Evolutionary conservation across 345 rosid species (phyloP), one percentile per base, ranked within the genome.

Genomic region (Ailanthus altissimus): DNA sequence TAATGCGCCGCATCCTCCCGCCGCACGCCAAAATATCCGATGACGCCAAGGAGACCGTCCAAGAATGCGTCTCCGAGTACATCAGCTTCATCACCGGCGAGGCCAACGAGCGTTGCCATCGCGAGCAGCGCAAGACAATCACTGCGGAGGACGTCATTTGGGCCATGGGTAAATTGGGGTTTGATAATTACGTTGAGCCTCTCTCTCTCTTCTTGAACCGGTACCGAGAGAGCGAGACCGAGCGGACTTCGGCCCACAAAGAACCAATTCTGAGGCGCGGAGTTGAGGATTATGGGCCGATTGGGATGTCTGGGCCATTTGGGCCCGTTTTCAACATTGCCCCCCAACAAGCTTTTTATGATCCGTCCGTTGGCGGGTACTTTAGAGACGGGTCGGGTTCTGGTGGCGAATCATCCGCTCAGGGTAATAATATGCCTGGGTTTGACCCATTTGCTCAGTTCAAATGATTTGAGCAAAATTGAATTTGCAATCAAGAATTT

Each of bases 81-180:
- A 91, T 91, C 20, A 87, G 93, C 81, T 91, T 91, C 83, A 73
- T 89, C 69, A 89, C 96, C 1, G 91, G 92, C 14, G 93, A 91
- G 65, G 96, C 96, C 14, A 91, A 88, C 18, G 90, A 88, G 56
- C 91, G 90, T 7, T 91, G 93, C 83, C 93, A 91, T 32, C 84
- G 85, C 5, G 92, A 91, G 85, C 92, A 88, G 49, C 86, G 96
- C 62, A 89, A 87, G 86, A 91, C 93, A 23, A 81, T 91, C 71
- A 87, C 88, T 0, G 92, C 96, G 0, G 93, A 89, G 67, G 93
- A 91, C n/a, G 79, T 89, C 18, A 78, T 89, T 11, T 91, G 89
- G 89, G 89, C 96, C 14, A 88, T 91, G 92, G 81, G 85, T 7
- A 89, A 91, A 75, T 81, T 88, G 28, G 92, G 96, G 4, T 91